Percentiles rank a stretch among this genome's conserved stretches.
phyloP scores from a whole-genome alignment of 495 filamentous ascomycete species.

The Xylaria cubensis region DNA sequence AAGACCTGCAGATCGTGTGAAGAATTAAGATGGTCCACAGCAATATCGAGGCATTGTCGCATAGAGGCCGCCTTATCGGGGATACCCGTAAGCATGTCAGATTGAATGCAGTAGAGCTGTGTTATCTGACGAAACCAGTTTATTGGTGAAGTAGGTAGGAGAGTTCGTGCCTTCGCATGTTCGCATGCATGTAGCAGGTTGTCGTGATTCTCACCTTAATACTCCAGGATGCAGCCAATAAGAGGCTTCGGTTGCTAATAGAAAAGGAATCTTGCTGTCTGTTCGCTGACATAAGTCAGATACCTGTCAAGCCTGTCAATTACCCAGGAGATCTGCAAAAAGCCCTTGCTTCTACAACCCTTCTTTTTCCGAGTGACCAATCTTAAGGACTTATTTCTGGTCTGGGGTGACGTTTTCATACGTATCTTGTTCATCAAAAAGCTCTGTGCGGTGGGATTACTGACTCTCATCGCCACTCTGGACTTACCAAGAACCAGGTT shows the following conservation, averaged over 20 bases:
- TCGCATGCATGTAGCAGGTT: neutral
- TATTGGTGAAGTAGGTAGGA: neutral
- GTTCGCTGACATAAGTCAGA: neutral
- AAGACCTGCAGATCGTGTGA: neutral
- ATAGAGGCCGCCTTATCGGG: neutral
- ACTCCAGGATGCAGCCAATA: neutral
- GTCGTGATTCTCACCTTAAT: neutral
- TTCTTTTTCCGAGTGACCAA: slow-evolving; percentile 6
- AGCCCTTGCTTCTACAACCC: neutral
- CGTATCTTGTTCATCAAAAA: neutral
- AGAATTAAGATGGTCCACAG: neutral
- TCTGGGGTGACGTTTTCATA: neutral
- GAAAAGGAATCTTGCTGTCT: neutral
- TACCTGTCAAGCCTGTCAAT: neutral
- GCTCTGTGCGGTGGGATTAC: neutral
- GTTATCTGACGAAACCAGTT: neutral
- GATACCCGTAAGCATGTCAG: neutral
- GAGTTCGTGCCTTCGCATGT: neutral
- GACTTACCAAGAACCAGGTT: neutral
- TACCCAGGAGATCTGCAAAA: neutral
- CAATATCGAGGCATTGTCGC: neutral
- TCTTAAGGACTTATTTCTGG: neutral
- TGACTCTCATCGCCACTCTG: neutral
- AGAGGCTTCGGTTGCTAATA: neutral
- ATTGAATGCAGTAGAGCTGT: neutral